Evolutionary conservation across 225 moss, liverwort and hornwort genomes (phyloP).

Genomic region (Pseudisothecium myosuroides): DNA sequence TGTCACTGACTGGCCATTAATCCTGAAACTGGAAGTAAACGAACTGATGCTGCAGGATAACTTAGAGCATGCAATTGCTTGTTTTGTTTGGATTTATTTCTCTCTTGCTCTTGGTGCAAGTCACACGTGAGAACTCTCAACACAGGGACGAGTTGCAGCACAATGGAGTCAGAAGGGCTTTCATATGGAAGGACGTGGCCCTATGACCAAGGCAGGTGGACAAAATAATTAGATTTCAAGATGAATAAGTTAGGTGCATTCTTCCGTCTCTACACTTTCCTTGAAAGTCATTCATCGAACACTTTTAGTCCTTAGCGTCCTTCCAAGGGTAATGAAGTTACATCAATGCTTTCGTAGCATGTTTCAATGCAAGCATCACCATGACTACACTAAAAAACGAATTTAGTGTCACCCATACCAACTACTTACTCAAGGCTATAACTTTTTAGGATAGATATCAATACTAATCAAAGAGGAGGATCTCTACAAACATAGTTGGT

Average conservation of each 20-base stretch:
- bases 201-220: not conserved
- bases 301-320: accelerated
- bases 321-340: not conserved
- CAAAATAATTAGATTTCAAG: not conserved
- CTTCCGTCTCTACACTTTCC: not conserved
- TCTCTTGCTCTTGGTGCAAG: not conserved
- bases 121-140: not conserved
- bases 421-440: not conserved
- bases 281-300: not conserved
- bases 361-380: not conserved
- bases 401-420: not conserved
- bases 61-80: not conserved
- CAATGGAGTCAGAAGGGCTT: not conserved
- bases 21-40: not conserved
- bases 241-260: not conserved
- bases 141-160: not conserved
- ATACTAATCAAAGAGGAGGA: no score
- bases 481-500: not conserved
- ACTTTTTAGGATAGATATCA: not conserved
- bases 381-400: no score
- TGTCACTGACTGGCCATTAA: not conserved
- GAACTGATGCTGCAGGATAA: not conserved
- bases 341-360: accelerated
- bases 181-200: not conserved
- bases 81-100: not conserved